Percentiles rank a stretch among this genome's conserved stretches.
These are phyloP conservation scores for Erodium chrysanthum DNA, from an alignment of 441 rosid species.

Conservation along the genomic window DNA sequence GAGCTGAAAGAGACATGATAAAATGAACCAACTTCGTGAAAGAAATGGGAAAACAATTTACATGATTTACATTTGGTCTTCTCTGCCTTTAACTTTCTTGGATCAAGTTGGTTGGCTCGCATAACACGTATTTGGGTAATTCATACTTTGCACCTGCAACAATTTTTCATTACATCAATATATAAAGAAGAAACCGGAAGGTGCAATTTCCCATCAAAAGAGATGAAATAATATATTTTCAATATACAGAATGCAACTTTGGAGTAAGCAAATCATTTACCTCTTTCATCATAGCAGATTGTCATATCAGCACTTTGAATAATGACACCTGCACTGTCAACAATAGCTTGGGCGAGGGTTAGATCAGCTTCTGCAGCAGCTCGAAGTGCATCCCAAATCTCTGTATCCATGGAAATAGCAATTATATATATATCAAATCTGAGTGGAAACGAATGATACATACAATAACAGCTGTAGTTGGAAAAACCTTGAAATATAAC, in stretches of 20 bases:
- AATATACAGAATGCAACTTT: too few relatives aligned
- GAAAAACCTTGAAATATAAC: too few relatives aligned
- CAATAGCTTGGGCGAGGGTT: constrained; percentile 62
- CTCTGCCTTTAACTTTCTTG: too few relatives aligned
- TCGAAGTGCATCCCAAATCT: constrained; percentile 87
- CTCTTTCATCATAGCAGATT: constrained; percentile 78
- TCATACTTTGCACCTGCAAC: constrained; percentile 73
- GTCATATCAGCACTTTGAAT: constrained; percentile 68
- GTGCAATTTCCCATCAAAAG: not conserved
- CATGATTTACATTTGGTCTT: too few relatives aligned
- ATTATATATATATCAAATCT: not conserved
- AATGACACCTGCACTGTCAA: constrained; percentile 78
- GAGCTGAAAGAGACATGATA: not conserved
- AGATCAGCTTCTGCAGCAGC: constrained; percentile 73
- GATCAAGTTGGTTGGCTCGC: constrained; percentile 74
- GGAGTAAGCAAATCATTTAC: constrained; percentile 26
- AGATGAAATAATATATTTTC: too few relatives aligned
- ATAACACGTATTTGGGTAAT: constrained; percentile 72
- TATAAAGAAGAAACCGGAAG: not conserved
- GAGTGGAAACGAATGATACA: not conserved
- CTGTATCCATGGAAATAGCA: constrained; percentile 24
- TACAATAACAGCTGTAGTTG: not conserved
- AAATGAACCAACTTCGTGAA: not conserved
- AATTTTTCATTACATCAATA: too few relatives aligned
- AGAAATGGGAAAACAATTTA: not conserved